Evolutionary conservation across 768 basidiomycete genomes (phyloP).

Genomic region (Podaxis mareebaensis): DNA sequence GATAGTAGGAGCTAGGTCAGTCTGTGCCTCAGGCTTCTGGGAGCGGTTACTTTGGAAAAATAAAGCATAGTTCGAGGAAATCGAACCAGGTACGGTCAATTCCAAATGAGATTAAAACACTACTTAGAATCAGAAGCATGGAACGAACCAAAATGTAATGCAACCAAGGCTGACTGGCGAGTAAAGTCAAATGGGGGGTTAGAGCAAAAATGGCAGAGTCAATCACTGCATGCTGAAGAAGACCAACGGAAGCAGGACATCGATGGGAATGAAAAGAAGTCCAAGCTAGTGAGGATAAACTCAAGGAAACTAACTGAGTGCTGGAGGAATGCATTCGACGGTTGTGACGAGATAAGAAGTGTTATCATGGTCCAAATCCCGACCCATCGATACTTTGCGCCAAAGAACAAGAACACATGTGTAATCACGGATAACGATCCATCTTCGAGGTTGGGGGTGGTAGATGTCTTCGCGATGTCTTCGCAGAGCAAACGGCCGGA

Average conservation of each 20-base stretch:
- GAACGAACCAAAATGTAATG: not conserved
- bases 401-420: not conserved
- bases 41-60: constrained; percentile 6
- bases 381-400: not conserved
- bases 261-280: constrained; percentile 5
- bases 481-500: not conserved
- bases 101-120: not conserved
- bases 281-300: not conserved
- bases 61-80: not conserved
- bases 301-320: constrained; percentile 6
- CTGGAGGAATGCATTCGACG: not conserved
- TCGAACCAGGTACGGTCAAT: not conserved
- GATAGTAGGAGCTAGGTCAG: not conserved
- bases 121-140: not conserved
- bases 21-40: not conserved
- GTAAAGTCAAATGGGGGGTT: not conserved
- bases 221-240: constrained; percentile 1
- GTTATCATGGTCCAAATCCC: not conserved
- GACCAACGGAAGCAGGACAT: not conserved
- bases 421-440: not conserved
- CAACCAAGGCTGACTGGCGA: not conserved
- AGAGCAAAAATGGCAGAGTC: constrained; percentile 14
- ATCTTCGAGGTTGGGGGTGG: not conserved
- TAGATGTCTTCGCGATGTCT: not conserved
- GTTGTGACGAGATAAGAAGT: not conserved